Evolutionary conservation across 495 filamentous ascomycete species (phyloP), one percentile per base, ranked within the genome.

Genomic region (Ascobolus immersus): DNA sequence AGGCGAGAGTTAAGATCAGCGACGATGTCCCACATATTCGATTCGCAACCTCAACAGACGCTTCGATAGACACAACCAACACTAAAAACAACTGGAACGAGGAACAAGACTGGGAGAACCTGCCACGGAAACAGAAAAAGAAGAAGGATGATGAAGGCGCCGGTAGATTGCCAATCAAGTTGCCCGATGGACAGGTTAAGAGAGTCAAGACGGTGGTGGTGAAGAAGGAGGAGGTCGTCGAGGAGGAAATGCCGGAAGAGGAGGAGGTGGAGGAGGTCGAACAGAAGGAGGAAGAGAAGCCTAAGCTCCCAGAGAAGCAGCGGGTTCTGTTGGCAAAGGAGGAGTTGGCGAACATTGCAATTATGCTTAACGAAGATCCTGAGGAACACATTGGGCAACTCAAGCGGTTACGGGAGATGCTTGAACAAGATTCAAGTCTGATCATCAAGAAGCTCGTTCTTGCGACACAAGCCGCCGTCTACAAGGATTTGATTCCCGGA

Each of bases 401-500:
- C 4, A 32, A n/a, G n/a, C 14, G 4, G 3, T 22, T 14, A n/a
- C 17, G 20, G 14, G 14, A 14, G 22, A 21, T 12, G 8, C 14
- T 3, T 9, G n/a, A 21, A n/a, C 20, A 20, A 48, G 45, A 37
- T 36, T 34, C 36, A 34, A 8, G 59, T 71, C 12, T 75, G 21
- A 70, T 73, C 4, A 71, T 94, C 44, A 69, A 73, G 55, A 86
- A 79, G 46, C 59, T 96, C 33, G 75, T 72, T 15, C 52, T 96
- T 17, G 77, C 69, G 11, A 73, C 81, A 13, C 81, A 91, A 52
- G 60, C 82, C 47, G 70, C 82, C 5, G 64, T 93, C n/a, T 96
- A 79, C 54, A 89, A 81, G 49, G 82, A 94, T 56, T 62, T 92
- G 26, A 92, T 96, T 29, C 86, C 86, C 0, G 86, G 84, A 5